phyloP scores from a whole-genome alignment of 2,329 filamentous ascomycete species.

The Cladosporium cucumerinum region DNA sequence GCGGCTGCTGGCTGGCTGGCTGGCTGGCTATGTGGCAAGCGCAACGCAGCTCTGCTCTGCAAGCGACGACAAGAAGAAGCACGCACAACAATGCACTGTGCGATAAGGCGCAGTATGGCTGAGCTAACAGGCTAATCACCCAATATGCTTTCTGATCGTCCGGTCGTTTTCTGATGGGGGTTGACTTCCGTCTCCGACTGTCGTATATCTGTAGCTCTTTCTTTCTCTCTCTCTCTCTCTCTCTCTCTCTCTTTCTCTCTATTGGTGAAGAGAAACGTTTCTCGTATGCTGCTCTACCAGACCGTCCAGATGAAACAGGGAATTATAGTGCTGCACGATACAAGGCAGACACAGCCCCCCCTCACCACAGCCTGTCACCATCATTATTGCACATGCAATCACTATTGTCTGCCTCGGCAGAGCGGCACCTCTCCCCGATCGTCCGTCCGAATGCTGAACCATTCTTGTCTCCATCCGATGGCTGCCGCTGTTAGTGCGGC shows the following conservation, averaged over 20 bases:
- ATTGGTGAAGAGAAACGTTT: not conserved
- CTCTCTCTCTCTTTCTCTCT: not conserved
- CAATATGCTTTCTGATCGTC: not conserved
- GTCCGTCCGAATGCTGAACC: not conserved
- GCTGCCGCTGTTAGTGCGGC: not conserved
- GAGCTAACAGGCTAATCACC: not conserved
- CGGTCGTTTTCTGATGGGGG: not conserved
- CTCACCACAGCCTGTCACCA: not conserved
- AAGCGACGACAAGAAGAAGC: not conserved
- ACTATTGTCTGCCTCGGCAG: not conserved
- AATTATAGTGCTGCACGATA: not conserved
- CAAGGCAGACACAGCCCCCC: not conserved
- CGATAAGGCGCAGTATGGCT: not conserved
- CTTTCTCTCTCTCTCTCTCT: not conserved
- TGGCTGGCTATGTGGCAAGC: not conserved
- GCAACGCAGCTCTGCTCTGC: not conserved
- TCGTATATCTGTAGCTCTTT: not conserved
- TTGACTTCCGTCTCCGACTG: not conserved
- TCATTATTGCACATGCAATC: not conserved
- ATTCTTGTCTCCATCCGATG: not conserved
- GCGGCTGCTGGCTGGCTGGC: not conserved
- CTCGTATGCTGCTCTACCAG: not conserved
- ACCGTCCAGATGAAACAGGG: not conserved
- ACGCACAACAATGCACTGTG: not conserved
- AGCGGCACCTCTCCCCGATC: not conserved